Percentiles rank a stretch among this genome's conserved stretches.
Evolutionary conservation across 1,284 basidiomycete genomes (phyloP).

Genomic region (Earliella scabrosa): DNA sequence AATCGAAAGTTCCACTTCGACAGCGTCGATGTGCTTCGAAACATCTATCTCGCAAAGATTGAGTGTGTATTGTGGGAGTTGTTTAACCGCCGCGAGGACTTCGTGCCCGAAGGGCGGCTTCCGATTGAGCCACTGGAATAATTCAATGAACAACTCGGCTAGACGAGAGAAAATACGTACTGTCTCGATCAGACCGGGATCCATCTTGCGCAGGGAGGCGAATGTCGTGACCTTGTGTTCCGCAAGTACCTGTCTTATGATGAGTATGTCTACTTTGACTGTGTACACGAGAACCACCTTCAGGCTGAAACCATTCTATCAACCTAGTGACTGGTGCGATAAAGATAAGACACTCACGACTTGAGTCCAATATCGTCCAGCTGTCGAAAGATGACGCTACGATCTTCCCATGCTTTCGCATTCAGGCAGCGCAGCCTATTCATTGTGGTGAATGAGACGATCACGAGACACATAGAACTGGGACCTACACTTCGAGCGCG

Average conservation of each 20-base stretch:
- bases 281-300: too few species aligned
- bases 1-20: conserved; percentile 63
- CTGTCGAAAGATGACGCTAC: conserved; percentile 78
- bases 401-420: conserved; percentile 86
- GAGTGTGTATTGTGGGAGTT: conserved; percentile 67
- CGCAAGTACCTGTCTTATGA: conserved; percentile 60
- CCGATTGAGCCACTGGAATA: conserved; percentile 75
- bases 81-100: conserved; percentile 59
- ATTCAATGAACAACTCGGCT: too few species aligned
- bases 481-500: conserved; percentile 69
- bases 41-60: conserved; percentile 51
- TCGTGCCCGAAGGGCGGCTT: conserved; percentile 74
- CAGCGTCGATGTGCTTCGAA: conserved; percentile 43
- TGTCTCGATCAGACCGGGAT: conserved; percentile 63
- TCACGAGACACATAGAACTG: not conserved
- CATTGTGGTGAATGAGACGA: not conserved
- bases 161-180: conserved; percentile 46
- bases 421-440: conserved; percentile 69
- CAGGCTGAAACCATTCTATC: too few species aligned
- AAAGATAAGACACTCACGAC: conserved; percentile 56
- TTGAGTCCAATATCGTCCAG: conserved; percentile 85
- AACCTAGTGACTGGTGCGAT: not conserved
- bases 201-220: conserved; percentile 55
- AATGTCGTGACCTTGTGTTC: conserved; percentile 72
- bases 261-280: too few species aligned